Evolutionary conservation across 116 monocot genomes (phyloP), one percentile per base, ranked within the genome.

Genomic region (Dioscorea cayenensis): DNA sequence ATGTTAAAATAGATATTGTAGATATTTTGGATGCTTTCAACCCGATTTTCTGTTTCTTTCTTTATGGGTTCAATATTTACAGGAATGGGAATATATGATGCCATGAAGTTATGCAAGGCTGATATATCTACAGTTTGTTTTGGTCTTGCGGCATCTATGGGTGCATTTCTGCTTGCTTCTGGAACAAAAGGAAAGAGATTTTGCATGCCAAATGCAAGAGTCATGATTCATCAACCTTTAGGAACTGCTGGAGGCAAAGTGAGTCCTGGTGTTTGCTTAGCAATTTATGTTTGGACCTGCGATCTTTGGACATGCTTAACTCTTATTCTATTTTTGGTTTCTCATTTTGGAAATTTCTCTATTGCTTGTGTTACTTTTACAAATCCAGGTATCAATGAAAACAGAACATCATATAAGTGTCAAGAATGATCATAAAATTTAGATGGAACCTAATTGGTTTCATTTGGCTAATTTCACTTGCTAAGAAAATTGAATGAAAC

Each of bases 61-160:
- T 60, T 1, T 36, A 14, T 14, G 36, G 18, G 14, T 7, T 61
- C 8, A 12, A 28, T 66, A 7, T 32, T 59, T 77, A 50, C 75
- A 99, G 99, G 99, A 67, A 99, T 94, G 99, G 99, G 91, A 59
- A 94, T 99, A 66, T 99, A 99, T 83, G 99, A 99, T 82, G 99
- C 91, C 55, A 99, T 99, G 99, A 99, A 99, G 71, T 72, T 94
- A 66, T 99, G 99, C 80, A 94, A 94, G 74, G 94, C 99, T 83
- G 91, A 99, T 76, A 81, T 99, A 49, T 94, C 99, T 60, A 99
- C 99, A 66, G 82, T 91, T 74, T 99, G 99, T 71, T 71, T 99
- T 62, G 99, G 99, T 61, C 87, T 99, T 72, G 94, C 99, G 19
- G 94, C 99, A 77, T 94, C 94, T 43, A 91, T 94, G 91, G 99